Evolutionary conservation across 352 stramenopile species (phyloP), one percentile per base, ranked within the genome.

Genomic region (Phytopythium boreale): DNA sequence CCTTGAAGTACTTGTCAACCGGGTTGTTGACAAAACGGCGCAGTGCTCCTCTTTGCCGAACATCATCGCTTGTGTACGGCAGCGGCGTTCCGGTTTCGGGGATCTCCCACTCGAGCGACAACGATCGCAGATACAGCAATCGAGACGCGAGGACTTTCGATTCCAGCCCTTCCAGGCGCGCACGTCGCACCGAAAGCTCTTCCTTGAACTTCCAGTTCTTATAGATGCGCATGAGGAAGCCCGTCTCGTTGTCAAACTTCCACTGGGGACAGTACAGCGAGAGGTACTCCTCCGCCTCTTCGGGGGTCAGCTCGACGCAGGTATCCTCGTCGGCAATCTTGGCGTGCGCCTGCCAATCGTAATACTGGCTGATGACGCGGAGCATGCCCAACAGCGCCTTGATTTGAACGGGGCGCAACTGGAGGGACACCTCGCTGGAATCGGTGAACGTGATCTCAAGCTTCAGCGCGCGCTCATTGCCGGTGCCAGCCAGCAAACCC

Each of bases 341-440:
- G 2, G 75, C 82, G 47, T 81, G 77, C 10, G 75, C 79, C 41
- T 77, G 74, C 83, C 87, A 93, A 60, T 96, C 84, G 24, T 77
- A 82, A 63, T 92, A 82, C 66, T 78, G 86, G 26, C 67, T 76
- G 15, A 92, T 71, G 4, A 79, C 80, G 22, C 82, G 73, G 15
- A 88, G 58, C 37, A 94, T 58, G 52, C 71, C 75, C 61, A 92
- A 61, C 20, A 94, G 64, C 61, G 83, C 81, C 27, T 64, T 72
- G 59, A 85, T 70, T 69, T 94, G 86, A 12, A 75, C 80, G 0
- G 86, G 86, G 27, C 82, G 84, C 37, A 93, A n/a, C 62, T 92
- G 69, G 36, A 92, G 22, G 4, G 66, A 66, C 46, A 89, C 70
- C 15, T 67, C 56, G 34, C 72, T 59, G 1, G 72, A 62, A 9